phyloP scores from a whole-genome alignment of 768 basidiomycete species.

The Lyophyllum decastes region DNA sequence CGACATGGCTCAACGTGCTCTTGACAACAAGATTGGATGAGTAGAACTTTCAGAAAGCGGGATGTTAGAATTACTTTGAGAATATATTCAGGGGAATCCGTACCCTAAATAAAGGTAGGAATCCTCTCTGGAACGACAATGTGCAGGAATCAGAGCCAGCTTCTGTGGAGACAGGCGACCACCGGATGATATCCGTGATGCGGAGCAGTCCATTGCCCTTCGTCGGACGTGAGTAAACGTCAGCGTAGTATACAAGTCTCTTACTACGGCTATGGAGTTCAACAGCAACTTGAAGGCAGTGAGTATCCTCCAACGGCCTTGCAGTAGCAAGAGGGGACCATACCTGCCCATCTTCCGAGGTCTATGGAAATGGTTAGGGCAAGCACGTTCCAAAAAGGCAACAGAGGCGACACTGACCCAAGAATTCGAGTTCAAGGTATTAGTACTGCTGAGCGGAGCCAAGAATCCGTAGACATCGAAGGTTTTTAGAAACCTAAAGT shows the following conservation, averaged over 20 bases:
- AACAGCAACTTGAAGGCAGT: conserved; percentile 33
- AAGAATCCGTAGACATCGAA: conserved; percentile 50
- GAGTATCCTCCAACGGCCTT: conserved; percentile 3
- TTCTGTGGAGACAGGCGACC: conserved; percentile 38
- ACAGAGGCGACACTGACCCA: conserved; percentile 39
- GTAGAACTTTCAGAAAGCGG: conserved; percentile 42
- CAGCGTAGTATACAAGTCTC: conserved; percentile 24
- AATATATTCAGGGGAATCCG: neutral
- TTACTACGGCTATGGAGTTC: conserved; percentile 34
- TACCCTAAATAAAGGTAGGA: conserved; percentile 56
- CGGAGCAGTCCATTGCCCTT: conserved; percentile 54
- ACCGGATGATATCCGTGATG: conserved; percentile 50
- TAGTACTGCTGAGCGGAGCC: conserved; percentile 36
- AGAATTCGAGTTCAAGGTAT: conserved; percentile 28
- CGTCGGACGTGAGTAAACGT: neutral
- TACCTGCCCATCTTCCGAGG: conserved; percentile 54
- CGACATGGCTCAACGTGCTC: conserved; percentile 49
- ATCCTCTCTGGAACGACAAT: conserved; percentile 62
- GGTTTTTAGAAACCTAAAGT: conserved; percentile 41
- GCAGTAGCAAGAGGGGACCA: conserved; percentile 6
- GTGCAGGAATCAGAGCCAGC: conserved; percentile 32
- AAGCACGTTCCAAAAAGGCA: neutral
- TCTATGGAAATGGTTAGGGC: conserved; percentile 26
- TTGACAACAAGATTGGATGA: conserved; percentile 61
- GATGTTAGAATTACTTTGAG: neutral